phyloP scores from a whole-genome alignment of 2,329 filamentous ascomycete genomes.

The Aspergillus quadricinctus region DNA sequence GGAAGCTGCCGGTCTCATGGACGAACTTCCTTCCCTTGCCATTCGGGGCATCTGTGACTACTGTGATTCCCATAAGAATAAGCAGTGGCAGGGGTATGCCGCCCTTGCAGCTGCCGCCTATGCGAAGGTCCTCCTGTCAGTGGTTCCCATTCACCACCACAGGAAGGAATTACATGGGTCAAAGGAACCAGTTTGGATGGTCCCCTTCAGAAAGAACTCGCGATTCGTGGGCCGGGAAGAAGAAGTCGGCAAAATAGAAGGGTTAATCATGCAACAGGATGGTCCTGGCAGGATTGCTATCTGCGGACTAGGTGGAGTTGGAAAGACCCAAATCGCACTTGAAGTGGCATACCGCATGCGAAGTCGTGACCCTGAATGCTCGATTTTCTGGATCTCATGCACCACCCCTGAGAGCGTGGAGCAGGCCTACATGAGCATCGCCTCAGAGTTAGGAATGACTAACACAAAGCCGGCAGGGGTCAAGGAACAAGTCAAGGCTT shows the following conservation, averaged over 20 bases:
- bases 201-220: conserved; percentile 14
- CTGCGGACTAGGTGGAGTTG: conserved; percentile 9
- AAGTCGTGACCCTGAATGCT: conserved; percentile 10
- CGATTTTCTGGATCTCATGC: conserved; percentile 26
- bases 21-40: not conserved
- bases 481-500: conserved; percentile 4
- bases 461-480: conserved; percentile 1
- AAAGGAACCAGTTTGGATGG: conserved; percentile 7
- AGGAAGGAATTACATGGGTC: no score
- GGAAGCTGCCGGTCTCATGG: not conserved
- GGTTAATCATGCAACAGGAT: not conserved
- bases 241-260: not conserved
- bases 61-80: not conserved
- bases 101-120: not conserved
- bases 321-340: conserved; percentile 25
- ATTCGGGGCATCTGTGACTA: not conserved
- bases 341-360: conserved; percentile 19
- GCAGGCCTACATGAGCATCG: conserved; percentile 11
- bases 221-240: not conserved
- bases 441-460: conserved; percentile 1
- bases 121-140: not conserved
- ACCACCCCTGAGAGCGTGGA: conserved; percentile 16
- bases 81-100: not conserved
- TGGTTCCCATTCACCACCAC: no score
- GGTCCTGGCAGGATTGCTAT: conserved; percentile 1